Conservation (phyloP, 495 filamentous ascomycete genomes). For the Sphaerosporella brunnea region DNA sequence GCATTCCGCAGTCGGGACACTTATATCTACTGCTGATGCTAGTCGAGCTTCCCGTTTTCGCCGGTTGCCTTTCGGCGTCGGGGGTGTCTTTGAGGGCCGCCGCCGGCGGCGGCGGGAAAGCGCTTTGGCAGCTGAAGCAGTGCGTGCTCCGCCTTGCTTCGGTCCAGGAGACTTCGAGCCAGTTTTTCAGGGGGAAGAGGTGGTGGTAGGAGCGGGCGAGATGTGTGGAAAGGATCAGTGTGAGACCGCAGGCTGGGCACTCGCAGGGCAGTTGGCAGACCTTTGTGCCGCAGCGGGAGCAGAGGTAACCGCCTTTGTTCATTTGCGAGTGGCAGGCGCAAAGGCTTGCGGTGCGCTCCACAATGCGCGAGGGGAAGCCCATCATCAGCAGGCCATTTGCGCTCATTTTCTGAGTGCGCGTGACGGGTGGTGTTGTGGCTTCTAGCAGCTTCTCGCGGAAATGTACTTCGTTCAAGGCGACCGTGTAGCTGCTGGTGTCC, state of each 20-base stretch:
- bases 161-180: constrained; percentile 75
- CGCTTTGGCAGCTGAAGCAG: constrained; percentile 35
- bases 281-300: constrained; percentile 72
- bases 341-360: constrained; percentile 41
- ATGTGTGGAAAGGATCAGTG: constrained; percentile 91
- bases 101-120: constrained; percentile 36
- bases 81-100: constrained; percentile 9
- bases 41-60: constrained; percentile 40
- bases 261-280: constrained; percentile 84
- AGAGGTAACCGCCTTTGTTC: constrained; percentile 73
- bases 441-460: constrained; percentile 78
- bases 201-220: constrained; percentile 90
- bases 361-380: constrained; percentile 91
- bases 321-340: constrained; percentile 85
- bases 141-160: constrained; percentile 22
- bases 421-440: constrained; percentile 72
- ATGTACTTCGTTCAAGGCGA: constrained; percentile 76
- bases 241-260: constrained; percentile 79
- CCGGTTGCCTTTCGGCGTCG: no score
- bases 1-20: constrained; percentile 63
- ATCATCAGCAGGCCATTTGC: constrained; percentile 78
- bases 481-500: constrained; percentile 47
- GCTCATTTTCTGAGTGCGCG: constrained; percentile 46
- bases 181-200: constrained; percentile 78
- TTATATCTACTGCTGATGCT: constrained; percentile 78